Evolutionary conservation across 169 alveolate genomes (phyloP), one percentile per base, ranked within the genome.

Genomic region (Perkinsus marinus): DNA sequence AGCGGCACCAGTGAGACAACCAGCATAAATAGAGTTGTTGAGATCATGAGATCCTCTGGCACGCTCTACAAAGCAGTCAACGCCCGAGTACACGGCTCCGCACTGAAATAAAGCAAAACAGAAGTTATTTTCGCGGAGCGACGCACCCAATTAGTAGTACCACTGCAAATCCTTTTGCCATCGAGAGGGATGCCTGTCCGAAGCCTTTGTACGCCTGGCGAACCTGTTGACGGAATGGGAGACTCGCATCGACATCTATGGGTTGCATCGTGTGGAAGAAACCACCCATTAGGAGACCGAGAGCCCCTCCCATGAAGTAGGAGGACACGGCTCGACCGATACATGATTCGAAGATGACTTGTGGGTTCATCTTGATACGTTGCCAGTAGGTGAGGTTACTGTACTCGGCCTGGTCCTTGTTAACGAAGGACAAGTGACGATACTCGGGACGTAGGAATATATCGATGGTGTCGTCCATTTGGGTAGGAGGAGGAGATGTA

Each of bases 1-100:
- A 34, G 92, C 39, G 90, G 96, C 97, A 34, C 97, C 97, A 5
- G 97, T 93, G 26, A 95, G 41, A 89, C 97, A 95, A 13, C 97
- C 97, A 30, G 96, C 96, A 89, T 95, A 95, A 89, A 95, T 39
- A 47, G 96, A 94, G 91, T 94, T 94, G 46, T 93, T 92, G 22
- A 95, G 43, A 93, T 95, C 97, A 68, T 94, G 94, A 38, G 91
- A 90, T 5, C 93, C 95, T 91, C 94, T 93, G 39, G 95, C 95
- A 90, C 95, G 92, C 91, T 95, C 95, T 69, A 95, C 92, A 90
- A 93, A 47, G 92, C 96, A 94, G 92, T 95, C 97, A 43, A 92
- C 68, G 22, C 95, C 89, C n/a, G 97, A 95, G 90, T 94, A 95
- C n/a, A 95, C 39, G 90, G 93, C 94, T 0, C 97, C 97, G 39